Base-by-base conservation (phyloP, 2,329 filamentous ascomycete species). In the Cryphonectria japonica region DNA sequence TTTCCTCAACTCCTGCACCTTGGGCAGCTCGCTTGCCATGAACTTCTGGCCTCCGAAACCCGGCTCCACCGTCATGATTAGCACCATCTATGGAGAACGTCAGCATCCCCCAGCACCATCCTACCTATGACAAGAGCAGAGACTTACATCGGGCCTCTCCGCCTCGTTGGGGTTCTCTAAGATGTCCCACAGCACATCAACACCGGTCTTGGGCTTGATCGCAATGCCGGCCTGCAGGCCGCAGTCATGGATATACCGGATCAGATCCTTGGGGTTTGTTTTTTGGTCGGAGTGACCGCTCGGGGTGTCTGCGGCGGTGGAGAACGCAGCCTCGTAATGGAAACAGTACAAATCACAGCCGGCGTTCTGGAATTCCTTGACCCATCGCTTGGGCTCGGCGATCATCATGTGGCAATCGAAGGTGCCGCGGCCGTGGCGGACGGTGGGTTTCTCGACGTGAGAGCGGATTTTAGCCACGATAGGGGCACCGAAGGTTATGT, bases 371-470 rank as follows among this genome's bases (percentile, higher is more conserved):
- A 99, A 98, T 73, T 97, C 93, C 79, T 93, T 93, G 77, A 98
- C 95, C 96, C 96, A 99, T 87, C 94, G 95, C 86, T 98, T 97
- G 76, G 96, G 96, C 95, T 99, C 95, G 78, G 94, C 91, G 79
- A 99, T 97, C 96, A 99, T 99, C 96, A 99, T 98, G 83, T 99
- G 96, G 87, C 96, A 99, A 83, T 99, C 96, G 80, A 99, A 99
- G 19, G 95, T 98, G 73, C 96, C 96, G 76, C 91, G 92, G 68
- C 93, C 94, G 75, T 92, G 85, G 46, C 87, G 87, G 67, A 87
- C 84, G 57, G 86, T 85, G 3, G 94, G 95, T 76, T 87, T 87
- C 70, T 93, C 91, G 77, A 99, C 95, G 78, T 97, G 93, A 62
- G 88, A 86, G 74, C 96, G 91, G 77, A 99, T 96, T 85, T 95